Base-by-base conservation (phyloP, 768 basidiomycete genomes). In the Lyophyllum shimeji region DNA sequence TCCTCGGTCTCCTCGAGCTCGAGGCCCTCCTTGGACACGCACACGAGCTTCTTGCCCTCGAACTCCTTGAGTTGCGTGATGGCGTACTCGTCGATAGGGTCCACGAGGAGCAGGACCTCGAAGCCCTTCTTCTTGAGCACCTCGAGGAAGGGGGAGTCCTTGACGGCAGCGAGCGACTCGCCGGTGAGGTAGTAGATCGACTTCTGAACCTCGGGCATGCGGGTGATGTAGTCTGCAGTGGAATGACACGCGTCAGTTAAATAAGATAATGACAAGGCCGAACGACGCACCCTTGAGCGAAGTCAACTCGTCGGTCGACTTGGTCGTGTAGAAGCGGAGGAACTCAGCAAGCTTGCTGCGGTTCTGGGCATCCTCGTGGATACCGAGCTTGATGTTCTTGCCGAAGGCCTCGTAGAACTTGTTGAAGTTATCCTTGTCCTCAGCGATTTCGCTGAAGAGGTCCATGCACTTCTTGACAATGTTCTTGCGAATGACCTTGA, bases 121-220 rank as follows among this genome's bases (percentile, higher is more conserved):
- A 98, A 98, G 78, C 93, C 93, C 84, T 93, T 98, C 90, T 94
- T 95, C 87, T 95, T 98, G 72, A 98, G 87, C 48, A 96, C 92
- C 78, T 98, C 96, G 55, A 98, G 87, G 95, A 98, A 98, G 18
- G 96, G 96, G 45, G 96, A 98, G 74, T 98, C 94, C 68, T 82
- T 86, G 65, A 89, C 85, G 52, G 93, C 83, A 55, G 86, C 87
- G 50, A 99, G 89, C 5, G 94, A 96, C 81, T 99, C 96, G 73
- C 96, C 96, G 52, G 96, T 99, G 64, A 98, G 90, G 82, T 96
- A 98, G 85, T 98, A 99, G 75, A 99, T 93, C 63, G 93, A 91
- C 76, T 98, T 98, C 76, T 99, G 96, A 62, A 94, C 83, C 78
- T 98, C 94, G 59, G 95, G 96, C 95, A 97, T 98, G 66, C 96